A percentile compares a stretch with the other conserved stretches of the same genome.
phyloP scores from a whole-genome alignment of 208 protist genomes.

The Trypanosoma caninum region DNA sequence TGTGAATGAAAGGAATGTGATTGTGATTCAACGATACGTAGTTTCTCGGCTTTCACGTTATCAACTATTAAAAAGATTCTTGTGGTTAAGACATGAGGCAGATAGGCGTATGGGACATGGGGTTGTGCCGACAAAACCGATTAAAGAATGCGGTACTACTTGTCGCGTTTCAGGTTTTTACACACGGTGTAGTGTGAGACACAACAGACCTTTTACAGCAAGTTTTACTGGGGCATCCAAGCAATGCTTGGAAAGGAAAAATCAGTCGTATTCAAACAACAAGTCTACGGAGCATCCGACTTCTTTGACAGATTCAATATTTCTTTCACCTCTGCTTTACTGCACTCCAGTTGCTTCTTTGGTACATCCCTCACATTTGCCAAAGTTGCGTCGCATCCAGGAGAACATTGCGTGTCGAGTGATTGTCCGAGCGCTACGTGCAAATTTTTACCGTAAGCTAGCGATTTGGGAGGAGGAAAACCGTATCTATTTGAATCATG shows the following conservation, averaged over 20 bases:
- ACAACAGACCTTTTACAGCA: too few species aligned
- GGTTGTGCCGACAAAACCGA: background rate
- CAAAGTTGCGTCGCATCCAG: constrained; percentile 24
- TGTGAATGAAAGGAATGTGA: background rate
- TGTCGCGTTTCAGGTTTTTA: background rate
- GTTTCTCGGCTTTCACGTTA: constrained; percentile 2
- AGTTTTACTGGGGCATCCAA: too few species aligned
- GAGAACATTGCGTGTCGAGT: constrained; percentile 32
- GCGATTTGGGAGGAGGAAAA: constrained; percentile 23
- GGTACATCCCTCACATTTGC: background rate
- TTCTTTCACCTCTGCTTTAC: background rate
- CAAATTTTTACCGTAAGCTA: constrained; percentile 3
- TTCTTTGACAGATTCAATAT: too few species aligned
- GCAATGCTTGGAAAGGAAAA: too few species aligned
- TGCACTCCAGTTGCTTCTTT: background rate
- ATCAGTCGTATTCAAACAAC: too few species aligned
- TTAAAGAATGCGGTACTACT: background rate
- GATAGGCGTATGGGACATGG: constrained; percentile 7
- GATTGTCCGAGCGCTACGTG: constrained; percentile 30
- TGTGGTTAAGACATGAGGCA: constrained; percentile 2
- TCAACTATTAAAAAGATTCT: background rate
- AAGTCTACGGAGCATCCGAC: too few species aligned
- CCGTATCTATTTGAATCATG: constrained; percentile 12
- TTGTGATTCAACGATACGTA: constrained; percentile 16
- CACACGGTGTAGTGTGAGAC: background rate